Percentiles rank a stretch among this genome's conserved stretches.
These are phyloP conservation scores for Earliella scabrosa DNA, from an alignment of 1,284 basidiomycete genomes.

Conservation along the genomic window DNA sequence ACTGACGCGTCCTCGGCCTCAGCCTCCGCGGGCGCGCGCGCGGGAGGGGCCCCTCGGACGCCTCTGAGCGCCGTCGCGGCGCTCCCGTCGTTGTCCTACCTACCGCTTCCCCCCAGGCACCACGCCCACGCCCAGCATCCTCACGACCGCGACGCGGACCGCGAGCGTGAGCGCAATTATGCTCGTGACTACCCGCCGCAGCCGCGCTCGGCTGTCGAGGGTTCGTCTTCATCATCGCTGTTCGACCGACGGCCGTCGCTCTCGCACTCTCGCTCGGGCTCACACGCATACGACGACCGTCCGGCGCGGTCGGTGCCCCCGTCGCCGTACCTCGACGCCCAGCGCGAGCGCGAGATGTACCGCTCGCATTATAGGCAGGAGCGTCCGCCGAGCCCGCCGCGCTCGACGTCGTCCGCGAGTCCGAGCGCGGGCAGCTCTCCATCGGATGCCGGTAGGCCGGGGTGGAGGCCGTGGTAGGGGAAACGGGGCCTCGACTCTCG, in stretches of 20 bases:
- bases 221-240: not conserved
- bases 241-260: constrained; percentile 6
- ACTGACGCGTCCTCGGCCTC: no score
- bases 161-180: constrained; percentile 6
- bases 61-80: constrained; percentile 20
- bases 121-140: not conserved
- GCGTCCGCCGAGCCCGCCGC: constrained; percentile 21
- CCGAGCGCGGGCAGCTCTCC: constrained; percentile 25
- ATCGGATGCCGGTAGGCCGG: constrained; percentile 35
- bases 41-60: constrained; percentile 4
- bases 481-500: no score
- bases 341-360: constrained; percentile 10
- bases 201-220: constrained; percentile 13
- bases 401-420: constrained; percentile 15
- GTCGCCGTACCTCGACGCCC: constrained; percentile 11
- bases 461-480: constrained; percentile 25
- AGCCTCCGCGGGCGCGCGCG: constrained; percentile 11
- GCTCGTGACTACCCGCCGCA: not conserved
- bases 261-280: no score
- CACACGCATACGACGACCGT: constrained; percentile 21
- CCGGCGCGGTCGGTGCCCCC: constrained; percentile 18
- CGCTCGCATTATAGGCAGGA: constrained; percentile 12
- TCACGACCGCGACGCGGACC: not conserved
- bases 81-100: constrained; percentile 15
- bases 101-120: not conserved